Percentiles rank a stretch among this genome's conserved stretches.
Evolutionary conservation across 2,329 filamentous ascomycete genomes (phyloP).

Genomic region (Hymenotorrendiella dingleyae): DNA sequence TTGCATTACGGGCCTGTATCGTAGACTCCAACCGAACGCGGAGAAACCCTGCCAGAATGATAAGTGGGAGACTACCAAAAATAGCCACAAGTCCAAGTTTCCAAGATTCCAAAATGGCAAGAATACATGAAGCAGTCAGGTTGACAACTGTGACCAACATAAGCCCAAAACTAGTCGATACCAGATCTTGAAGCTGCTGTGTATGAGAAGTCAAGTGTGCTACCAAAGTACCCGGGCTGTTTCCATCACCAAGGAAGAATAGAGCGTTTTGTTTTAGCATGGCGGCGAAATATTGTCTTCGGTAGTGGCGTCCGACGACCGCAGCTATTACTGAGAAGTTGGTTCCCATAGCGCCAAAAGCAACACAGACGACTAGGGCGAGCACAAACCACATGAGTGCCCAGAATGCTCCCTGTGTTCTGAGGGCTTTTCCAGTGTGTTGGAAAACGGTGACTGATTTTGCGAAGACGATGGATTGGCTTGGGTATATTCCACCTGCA

Average conservation of each 20-base stretch:
- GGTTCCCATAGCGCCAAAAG: slow-evolving; percentile 84
- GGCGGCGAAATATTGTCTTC: slow-evolving; percentile 60
- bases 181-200: slow-evolving; percentile 22
- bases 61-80: slow-evolving; percentile 36
- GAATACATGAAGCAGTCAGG: slow-evolving; percentile 33
- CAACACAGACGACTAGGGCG: slow-evolving; percentile 79
- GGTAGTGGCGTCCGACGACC: slow-evolving; percentile 85
- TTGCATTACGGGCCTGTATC: slow-evolving; percentile 38
- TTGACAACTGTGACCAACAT: slow-evolving; percentile 38
- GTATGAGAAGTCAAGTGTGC: not conserved
- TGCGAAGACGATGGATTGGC: slow-evolving; percentile 81
- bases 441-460: slow-evolving; percentile 88
- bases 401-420: slow-evolving; percentile 5
- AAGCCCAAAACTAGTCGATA: slow-evolving; percentile 38
- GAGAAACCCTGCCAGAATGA: slow-evolving; percentile 36
- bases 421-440: slow-evolving; percentile 79
- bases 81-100: slow-evolving; percentile 40
- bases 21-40: slow-evolving; percentile 38
- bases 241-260: slow-evolving; percentile 83
- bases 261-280: slow-evolving; percentile 86
- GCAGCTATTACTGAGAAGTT: slow-evolving; percentile 82
- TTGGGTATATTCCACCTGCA: slow-evolving; percentile 65
- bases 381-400: slow-evolving; percentile 8
- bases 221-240: slow-evolving; percentile 70
- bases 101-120: slow-evolving; percentile 39